Conservation (phyloP, 164 flowering plant species). For the Dillenia suffruticosa region DNA sequence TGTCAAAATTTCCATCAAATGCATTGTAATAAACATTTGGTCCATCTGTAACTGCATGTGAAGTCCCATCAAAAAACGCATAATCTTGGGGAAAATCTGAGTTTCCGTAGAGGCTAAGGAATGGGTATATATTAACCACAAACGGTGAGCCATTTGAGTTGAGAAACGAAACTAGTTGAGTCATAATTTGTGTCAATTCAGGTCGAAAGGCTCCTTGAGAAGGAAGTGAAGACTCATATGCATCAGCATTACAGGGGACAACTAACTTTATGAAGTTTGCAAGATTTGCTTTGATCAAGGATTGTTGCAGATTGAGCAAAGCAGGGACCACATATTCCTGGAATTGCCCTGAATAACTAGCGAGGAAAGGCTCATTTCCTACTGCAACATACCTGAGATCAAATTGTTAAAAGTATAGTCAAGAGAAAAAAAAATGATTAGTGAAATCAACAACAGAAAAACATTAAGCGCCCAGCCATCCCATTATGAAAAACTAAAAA, state of each 20-base stretch:
- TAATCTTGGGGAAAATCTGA: slow-evolving; percentile 89
- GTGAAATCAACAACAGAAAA: too few relatives aligned
- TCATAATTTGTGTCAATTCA: slow-evolving; percentile 69
- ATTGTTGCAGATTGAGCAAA: slow-evolving; percentile 72
- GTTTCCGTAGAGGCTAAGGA: slow-evolving; percentile 75
- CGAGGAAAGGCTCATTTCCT: slow-evolving; percentile 95
- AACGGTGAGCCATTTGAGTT: slow-evolving; percentile 87
- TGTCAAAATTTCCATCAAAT: slow-evolving; percentile 89
- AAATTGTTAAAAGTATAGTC: not conserved
- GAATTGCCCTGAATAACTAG: slow-evolving; percentile 71
- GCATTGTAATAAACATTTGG: slow-evolving; percentile 71
- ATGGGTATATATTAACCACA: slow-evolving; percentile 91
- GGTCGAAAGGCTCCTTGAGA: slow-evolving; percentile 89
- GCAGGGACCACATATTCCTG: slow-evolving; percentile 75
- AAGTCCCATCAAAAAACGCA: slow-evolving; percentile 81
- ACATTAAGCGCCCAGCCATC: too few relatives aligned
- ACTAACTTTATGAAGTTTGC: slow-evolving; percentile 65
- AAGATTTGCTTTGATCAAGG: slow-evolving; percentile 71
- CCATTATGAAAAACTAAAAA: too few relatives aligned
- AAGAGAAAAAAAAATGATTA: too few relatives aligned
- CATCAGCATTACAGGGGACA: slow-evolving; percentile 97
- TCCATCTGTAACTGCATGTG: slow-evolving; percentile 77
- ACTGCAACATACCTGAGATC: slow-evolving; percentile 82
- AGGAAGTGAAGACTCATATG: slow-evolving; percentile 76
- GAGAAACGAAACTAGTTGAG: slow-evolving; percentile 73